Conservation (phyloP, 768 basidiomycete genomes). For the Termitomyces sp. region DNA sequence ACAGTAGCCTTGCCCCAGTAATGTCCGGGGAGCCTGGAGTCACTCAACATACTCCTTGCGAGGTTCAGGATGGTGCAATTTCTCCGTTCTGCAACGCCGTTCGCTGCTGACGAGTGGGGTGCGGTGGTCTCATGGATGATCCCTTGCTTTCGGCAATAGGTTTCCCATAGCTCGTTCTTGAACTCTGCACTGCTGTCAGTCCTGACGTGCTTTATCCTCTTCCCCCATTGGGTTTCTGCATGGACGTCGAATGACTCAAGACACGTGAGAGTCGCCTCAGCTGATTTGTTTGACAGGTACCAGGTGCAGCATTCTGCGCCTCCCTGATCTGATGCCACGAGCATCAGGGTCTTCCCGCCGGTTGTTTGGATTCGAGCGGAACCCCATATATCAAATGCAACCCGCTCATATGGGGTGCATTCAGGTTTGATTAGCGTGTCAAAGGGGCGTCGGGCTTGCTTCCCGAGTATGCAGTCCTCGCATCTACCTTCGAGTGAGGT, state of each 20-base stretch:
- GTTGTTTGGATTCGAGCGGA: background rate
- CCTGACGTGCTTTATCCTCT: background rate
- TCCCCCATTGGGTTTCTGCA: background rate
- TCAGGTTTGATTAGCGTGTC: background rate
- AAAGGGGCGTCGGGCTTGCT: background rate
- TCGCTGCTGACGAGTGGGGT: background rate
- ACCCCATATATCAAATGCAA: background rate
- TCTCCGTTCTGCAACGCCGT: background rate
- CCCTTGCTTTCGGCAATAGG: background rate
- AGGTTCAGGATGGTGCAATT: background rate
- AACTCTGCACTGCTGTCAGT: background rate
- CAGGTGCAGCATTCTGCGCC: background rate
- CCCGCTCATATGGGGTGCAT: background rate
- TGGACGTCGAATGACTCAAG: background rate
- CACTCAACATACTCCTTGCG: background rate
- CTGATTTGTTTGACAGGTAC: background rate
- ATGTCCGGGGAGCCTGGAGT: background rate
- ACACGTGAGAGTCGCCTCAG: background rate
- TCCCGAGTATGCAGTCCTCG: too few relatives aligned
- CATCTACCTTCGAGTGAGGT: too few relatives aligned
- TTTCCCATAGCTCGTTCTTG: background rate
- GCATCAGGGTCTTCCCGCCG: background rate
- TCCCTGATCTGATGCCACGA: background rate
- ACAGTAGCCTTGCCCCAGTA: background rate
- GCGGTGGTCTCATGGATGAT: background rate